Conservation (phyloP, 2,329 filamentous ascomycete species). For the Colletotrichum australisinense region DNA sequence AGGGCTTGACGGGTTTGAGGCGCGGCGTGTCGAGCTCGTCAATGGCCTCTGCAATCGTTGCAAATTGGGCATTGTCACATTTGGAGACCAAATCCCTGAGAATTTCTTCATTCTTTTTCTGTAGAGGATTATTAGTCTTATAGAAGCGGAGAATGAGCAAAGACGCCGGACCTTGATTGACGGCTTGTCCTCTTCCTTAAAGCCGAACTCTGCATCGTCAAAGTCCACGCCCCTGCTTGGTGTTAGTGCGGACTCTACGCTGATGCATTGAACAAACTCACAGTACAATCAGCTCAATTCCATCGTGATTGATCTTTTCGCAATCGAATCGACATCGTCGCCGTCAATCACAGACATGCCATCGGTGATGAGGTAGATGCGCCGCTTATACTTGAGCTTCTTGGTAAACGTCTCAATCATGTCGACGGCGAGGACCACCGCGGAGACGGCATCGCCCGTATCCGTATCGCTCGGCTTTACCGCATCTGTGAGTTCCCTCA, state of each 20-base stretch:
- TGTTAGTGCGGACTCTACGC: conserved; percentile 5
- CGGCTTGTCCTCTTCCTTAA: conserved; percentile 91
- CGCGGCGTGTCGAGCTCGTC: conserved; percentile 82
- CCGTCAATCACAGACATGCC: conserved; percentile 78
- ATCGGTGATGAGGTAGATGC: conserved; percentile 88
- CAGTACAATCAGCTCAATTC: conserved; percentile 84
- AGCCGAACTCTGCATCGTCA: conserved; percentile 88
- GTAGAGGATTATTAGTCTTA: neutral
- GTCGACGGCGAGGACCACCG: conserved; percentile 85
- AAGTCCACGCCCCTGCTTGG: conserved; percentile 84
- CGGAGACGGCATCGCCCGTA: conserved; percentile 86
- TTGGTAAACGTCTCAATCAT: conserved; percentile 87
- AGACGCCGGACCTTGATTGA: conserved; percentile 67
- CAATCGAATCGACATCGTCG: conserved; percentile 77
- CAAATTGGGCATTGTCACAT: conserved; percentile 77
- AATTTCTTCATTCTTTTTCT: conserved; percentile 78
- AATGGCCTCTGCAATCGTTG: conserved; percentile 88
- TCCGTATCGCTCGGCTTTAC: conserved; percentile 77
- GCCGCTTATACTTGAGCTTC: conserved; percentile 83
- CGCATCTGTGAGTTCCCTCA: conserved; percentile 71
- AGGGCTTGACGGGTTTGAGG: conserved; percentile 80
- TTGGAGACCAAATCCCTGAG: conserved; percentile 74
- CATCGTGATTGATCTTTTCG: conserved; percentile 79
- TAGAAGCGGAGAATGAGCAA: neutral
- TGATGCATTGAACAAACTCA: conserved; percentile 57